Base-by-base conservation (phyloP, 148 eudicot species). In the Chenopodium suecicum region DNA sequence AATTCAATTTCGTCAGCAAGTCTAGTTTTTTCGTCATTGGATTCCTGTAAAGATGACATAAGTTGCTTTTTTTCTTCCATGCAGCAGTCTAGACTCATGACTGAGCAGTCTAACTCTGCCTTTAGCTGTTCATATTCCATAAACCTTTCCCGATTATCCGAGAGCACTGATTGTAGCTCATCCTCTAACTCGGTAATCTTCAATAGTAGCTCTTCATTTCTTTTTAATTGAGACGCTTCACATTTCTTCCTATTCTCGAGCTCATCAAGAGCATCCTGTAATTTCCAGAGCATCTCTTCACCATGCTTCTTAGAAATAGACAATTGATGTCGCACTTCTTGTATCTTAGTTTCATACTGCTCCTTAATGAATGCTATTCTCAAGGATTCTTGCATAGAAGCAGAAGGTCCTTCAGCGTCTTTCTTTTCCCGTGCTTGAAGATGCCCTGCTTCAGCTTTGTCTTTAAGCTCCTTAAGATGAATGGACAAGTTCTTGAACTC, bases 21-120 rank as follows among this genome's bases (percentile, higher is more conserved):
- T 79, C 74, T 87, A 79, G 80, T 60, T 73, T 88, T 92, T 85
- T 90, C 91, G 52, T 85, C 84, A 85, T 78, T 84, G 77, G 90
- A 90, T 78, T 91, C 91, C 82, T 84, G 84, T 78, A 91, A 84
- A 78, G 89, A 88, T 70, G 80, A 81, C 78, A 87, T 83, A 20
- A 94, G 88, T 90, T 85, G 91, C 83, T 89, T 89, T 75, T 96
- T 96, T 87, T 96, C 99, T 87, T 96, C 98, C 90, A 88, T 96
- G 83, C 97, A 96, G 78, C 97, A 96, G 82, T 94, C 98, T 72
- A 94, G 89, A 87, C 95, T 94, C 84, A 92, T 88, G 63, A 87
- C 47, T 23, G 97, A 91, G 86, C 99, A 96, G 79, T 96, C 99
- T 82, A 96, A 65, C 71, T 94, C 95, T 16, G 94, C 93, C 89